These are phyloP conservation scores for Ammopiptanthus mongolicus DNA, from an alignment of 306 rosid genomes.

Conservation along the genomic window DNA sequence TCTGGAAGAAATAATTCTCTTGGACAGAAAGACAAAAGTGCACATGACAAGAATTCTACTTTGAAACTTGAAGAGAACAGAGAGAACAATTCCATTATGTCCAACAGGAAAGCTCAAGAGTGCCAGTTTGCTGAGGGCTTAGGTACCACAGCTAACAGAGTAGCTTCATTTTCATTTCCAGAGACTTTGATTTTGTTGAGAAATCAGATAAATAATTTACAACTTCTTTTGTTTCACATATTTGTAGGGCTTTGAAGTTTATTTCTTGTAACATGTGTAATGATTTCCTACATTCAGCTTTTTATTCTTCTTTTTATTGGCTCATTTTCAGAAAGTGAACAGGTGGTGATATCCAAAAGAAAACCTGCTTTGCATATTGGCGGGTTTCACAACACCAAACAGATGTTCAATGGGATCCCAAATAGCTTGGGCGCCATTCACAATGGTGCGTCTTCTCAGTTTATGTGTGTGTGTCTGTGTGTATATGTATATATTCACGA, in stretches of 20 bases:
- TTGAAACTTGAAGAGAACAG: slow-evolving; percentile 7
- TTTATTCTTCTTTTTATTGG: slow-evolving; percentile 14
- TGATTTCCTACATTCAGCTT: background rate
- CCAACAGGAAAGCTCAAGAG: slow-evolving; percentile 1
- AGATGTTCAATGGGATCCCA: background rate
- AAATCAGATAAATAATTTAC: background rate
- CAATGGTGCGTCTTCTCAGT: background rate
- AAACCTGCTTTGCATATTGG: slow-evolving; percentile 4
- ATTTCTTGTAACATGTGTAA: background rate
- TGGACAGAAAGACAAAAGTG: slow-evolving; percentile 4
- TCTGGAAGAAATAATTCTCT: slow-evolving; percentile 19
- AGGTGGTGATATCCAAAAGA: background rate
- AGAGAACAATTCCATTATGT: background rate
- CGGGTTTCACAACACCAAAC: background rate
- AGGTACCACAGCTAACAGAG: slow-evolving; percentile 33
- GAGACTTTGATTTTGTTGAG: background rate
- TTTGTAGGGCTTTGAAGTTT: background rate
- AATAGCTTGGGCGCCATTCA: background rate
- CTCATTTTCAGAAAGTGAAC: slow-evolving; percentile 32
- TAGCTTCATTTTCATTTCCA: background rate
- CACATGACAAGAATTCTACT: slow-evolving; percentile 8
- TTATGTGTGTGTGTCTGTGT: background rate
- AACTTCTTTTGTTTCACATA: background rate
- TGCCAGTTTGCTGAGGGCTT: slow-evolving; percentile 27
- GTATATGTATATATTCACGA: background rate